A percentile compares a stretch with the other conserved stretches of the same genome.
phyloP scores from a whole-genome alignment of 2,329 filamentous ascomycete species.

The Fusarium sp. region DNA sequence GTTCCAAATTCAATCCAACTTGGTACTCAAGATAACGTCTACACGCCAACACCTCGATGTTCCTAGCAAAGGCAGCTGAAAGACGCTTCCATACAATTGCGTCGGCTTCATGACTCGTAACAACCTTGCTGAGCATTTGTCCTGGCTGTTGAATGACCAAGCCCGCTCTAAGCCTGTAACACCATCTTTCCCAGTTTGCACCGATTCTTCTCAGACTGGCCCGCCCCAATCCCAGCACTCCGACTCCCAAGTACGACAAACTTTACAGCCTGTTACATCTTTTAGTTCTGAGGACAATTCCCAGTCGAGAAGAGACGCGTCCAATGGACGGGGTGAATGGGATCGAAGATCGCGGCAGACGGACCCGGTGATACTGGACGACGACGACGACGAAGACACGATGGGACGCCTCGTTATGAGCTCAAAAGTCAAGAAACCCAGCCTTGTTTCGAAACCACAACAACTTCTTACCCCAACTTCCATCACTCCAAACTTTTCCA shows the following conservation, averaged over 20 bases:
- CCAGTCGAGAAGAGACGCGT: slow-evolving; percentile 11
- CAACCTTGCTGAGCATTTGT: slow-evolving; percentile 68
- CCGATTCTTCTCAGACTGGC: slow-evolving; percentile 45
- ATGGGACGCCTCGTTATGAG: slow-evolving; percentile 62
- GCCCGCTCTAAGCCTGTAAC: slow-evolving; percentile 56
- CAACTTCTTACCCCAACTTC: slow-evolving; percentile 58
- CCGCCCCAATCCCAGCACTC: slow-evolving; percentile 46
- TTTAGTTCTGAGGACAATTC: slow-evolving; percentile 9
- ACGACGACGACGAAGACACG: slow-evolving; percentile 48
- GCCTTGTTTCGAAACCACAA: slow-evolving; percentile 56
- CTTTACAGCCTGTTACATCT: slow-evolving; percentile 2
- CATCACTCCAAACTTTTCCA: slow-evolving; percentile 35
- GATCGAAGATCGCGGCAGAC: slow-evolving; percentile 43
- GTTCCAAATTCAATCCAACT: slow-evolving; percentile 20
- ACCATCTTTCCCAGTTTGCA: slow-evolving; percentile 53
- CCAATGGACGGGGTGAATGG: slow-evolving; percentile 43
- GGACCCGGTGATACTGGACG: slow-evolving; percentile 46
- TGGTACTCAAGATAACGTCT: slow-evolving; percentile 16
- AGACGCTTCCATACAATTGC: slow-evolving; percentile 38
- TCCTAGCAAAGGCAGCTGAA: slow-evolving; percentile 37
- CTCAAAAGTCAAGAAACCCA: slow-evolving; percentile 59
- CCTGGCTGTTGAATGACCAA: slow-evolving; percentile 67
- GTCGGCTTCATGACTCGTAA: slow-evolving; percentile 71
- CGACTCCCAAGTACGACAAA: slow-evolving; percentile 20
- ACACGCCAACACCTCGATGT: slow-evolving; percentile 42